A percentile compares a stretch with the other conserved stretches of the same genome.
phyloP scores from a whole-genome alignment of 768 basidiomycete species.

The Zangia roseola region DNA sequence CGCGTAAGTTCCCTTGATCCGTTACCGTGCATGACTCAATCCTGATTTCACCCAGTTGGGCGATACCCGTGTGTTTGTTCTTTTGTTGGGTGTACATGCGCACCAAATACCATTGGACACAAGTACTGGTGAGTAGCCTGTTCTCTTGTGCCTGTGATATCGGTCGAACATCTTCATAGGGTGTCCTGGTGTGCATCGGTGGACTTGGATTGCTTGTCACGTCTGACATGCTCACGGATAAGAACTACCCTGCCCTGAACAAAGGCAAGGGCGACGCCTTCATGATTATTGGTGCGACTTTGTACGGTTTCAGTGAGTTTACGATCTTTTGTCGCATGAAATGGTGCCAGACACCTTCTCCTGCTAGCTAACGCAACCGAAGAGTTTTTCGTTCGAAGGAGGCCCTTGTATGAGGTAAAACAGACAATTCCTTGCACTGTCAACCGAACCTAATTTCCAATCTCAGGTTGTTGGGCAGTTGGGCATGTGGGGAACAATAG shows the following conservation, averaged over 20 bases:
- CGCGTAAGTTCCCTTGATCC: constrained; percentile 49
- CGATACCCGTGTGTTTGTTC: constrained; percentile 83
- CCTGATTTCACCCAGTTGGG: constrained; percentile 57
- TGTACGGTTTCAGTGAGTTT: constrained; percentile 81
- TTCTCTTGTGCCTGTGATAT: not conserved
- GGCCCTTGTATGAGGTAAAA: constrained; percentile 73
- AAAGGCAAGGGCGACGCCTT: constrained; percentile 81
- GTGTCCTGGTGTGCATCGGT: constrained; percentile 66
- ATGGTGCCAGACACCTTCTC: not conserved
- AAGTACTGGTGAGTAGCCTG: constrained; percentile 56
- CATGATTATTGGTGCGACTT: constrained; percentile 82
- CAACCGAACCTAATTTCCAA: not conserved
- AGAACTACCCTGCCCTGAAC: constrained; percentile 63
- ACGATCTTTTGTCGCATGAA: not conserved
- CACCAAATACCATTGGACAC: constrained; percentile 79
- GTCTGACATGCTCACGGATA: constrained; percentile 75
- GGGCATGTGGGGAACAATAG: constrained; percentile 80
- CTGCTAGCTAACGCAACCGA: constrained; percentile 79
- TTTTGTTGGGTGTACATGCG: constrained; percentile 85
- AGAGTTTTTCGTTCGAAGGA: constrained; percentile 78
- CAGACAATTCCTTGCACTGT: not conserved
- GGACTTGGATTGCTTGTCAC: constrained; percentile 80
- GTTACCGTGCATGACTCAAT: not conserved
- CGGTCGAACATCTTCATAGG: constrained; percentile 40
- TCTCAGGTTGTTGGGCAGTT: constrained; percentile 75